Evolutionary conservation across 495 filamentous ascomycete species (phyloP), one percentile per base, ranked within the genome.

Genomic region (Talaromyces liani): DNA sequence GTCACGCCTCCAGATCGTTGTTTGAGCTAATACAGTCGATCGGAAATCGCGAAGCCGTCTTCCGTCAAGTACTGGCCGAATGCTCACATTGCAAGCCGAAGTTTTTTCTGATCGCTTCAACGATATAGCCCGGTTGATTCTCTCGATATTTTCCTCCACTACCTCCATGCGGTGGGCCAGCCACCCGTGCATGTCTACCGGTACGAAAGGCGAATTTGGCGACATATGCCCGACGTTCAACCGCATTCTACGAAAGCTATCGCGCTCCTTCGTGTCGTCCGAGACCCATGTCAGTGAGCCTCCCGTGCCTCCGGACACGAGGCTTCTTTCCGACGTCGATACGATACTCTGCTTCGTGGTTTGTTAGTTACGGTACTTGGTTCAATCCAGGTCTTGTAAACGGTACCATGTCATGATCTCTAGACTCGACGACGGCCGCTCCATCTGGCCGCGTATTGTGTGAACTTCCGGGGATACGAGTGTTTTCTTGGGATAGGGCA

Each of bases 251-350:
- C 55, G 36, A 64, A 69, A 75, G 29, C 39, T 64, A 51, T 70
- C 70, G 45, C 66, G 47, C 51, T 68, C 67, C 27, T 51, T 61
- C 2, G 64, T 49, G 12, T 61, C 33, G 2, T 60, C 31, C 51
- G 64, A 68, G 16, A 59, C 55, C 73, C 73, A 75, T 51, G 68
- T 72, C 33, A 41, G 64, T 6, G 71, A 73, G 7, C 68, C 65
- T 12, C 56, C 31, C 6, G 36, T 70, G 41, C 67, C 56, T 47
- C 64, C 58, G 59, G 58, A 45, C 7, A 60, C 18, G 72, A 68
- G n/a, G 25, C 6, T 14, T 36, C 5, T 25, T 6, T 25, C 24
- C 47, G 53, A 16, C 25, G 18, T 34, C 14, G n/a, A 60, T 6
- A 63, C 8, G n/a, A 24, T 39, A 49, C 16, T 63, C 61, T 61